Percentiles rank a stretch among this genome's conserved stretches.
These are phyloP conservation scores for Hymenoscyphus fraxineus DNA, from an alignment of 2,329 filamentous ascomycete genomes.

Conservation along the genomic window DNA sequence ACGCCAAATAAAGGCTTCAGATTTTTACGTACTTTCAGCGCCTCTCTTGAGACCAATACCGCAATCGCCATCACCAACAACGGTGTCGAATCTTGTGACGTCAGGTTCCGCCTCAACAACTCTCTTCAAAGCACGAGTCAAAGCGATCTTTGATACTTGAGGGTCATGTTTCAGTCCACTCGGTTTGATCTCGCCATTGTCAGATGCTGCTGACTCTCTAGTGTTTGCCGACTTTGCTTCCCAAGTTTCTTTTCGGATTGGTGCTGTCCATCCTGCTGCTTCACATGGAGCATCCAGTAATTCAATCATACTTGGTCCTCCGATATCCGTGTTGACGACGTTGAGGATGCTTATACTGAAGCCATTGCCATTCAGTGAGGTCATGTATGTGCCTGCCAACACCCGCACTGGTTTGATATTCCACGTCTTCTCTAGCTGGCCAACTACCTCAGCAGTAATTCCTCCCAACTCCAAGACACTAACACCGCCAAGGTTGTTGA, in stretches of 20 bases:
- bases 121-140: constrained; percentile 52
- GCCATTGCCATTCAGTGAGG: constrained; percentile 66
- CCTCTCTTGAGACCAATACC: constrained; percentile 66
- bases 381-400: constrained; percentile 66
- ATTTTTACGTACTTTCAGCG: constrained; percentile 47
- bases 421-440: constrained; percentile 55
- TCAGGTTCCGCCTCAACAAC: constrained; percentile 62
- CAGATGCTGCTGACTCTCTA: constrained; percentile 23
- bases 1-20: constrained; percentile 2
- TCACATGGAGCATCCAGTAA: constrained; percentile 65
- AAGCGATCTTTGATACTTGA: constrained; percentile 45
- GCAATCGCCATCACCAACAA: constrained; percentile 70
- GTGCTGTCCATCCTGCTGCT: constrained; percentile 63
- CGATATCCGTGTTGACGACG: constrained; percentile 49
- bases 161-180: constrained; percentile 33
- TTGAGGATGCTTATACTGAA: constrained; percentile 67
- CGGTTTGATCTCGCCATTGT: constrained; percentile 34
- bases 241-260: constrained; percentile 58
- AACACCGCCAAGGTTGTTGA: constrained; percentile 69
- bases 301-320: constrained; percentile 52
- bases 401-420: constrained; percentile 59
- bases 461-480: constrained; percentile 64
- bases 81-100: constrained; percentile 64
- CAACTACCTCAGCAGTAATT: constrained; percentile 62
- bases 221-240: constrained; percentile 41